Base-by-base conservation (phyloP, 345 rosid genomes). In the Lumnitzera racemosa region DNA sequence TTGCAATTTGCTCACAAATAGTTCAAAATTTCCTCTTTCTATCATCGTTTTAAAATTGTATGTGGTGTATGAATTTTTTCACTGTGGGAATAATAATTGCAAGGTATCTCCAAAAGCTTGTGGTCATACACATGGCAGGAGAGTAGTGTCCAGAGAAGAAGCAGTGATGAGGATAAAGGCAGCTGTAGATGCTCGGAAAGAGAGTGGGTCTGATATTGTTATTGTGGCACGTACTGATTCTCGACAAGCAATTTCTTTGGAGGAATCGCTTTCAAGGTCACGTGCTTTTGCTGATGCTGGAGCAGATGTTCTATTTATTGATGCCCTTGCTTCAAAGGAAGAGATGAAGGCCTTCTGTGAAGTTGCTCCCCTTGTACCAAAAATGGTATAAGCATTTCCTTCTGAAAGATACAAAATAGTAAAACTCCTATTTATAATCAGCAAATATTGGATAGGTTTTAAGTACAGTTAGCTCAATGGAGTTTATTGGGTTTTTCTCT, bases 341-440 rank as follows among this genome's bases (percentile, higher is more conserved):
- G 98, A 92, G 80, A 89, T 92, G 98, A 83, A 74, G 75, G 72
- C 89, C n/a, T 92, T 92, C 64, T 92, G 98, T 70, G 80, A 81
- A 74, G 74, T 85, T 61, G 78, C 90, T 62, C 96, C 90, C 5
- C 23, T 62, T 15, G 84, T 89, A 72, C 98, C 96, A 46, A 92
- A 92, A 81, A 55, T 92, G 98, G 98, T 89, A 79, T 11, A 16
- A 7, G 49, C 49, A 47, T n/a, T 61, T 64, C 55, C 51, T 58
- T 47, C 15, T 48, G 50, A 29, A 55, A 12, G 14, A 61, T 59
- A 58, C 58, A 16, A 15, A 31, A 54, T 70, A 41, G 36, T 24
- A 24, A n/a, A 49, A 57, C 49, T 46, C 49, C 51, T 17, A 5
- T 5, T 20, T 27, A 27, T 47, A 50, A 20, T 12, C 59, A 5